Conservation (phyloP, 1,284 basidiomycete genomes). For the Vanrija sp. region DNA sequence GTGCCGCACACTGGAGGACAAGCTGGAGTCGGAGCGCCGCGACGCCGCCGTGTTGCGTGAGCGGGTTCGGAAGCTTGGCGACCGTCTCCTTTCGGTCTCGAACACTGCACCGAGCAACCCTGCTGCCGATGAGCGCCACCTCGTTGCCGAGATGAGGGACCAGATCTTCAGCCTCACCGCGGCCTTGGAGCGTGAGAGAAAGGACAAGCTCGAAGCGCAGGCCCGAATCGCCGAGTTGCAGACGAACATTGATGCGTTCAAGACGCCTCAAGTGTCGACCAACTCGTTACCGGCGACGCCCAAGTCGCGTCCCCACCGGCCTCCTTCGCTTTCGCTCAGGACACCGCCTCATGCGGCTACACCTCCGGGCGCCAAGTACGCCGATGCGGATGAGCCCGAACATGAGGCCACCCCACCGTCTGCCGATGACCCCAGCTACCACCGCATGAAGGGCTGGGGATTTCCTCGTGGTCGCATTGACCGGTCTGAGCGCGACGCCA, state of each 20-base stretch:
- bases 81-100: conserved; percentile 31
- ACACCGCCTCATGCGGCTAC: not conserved
- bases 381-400: conserved; percentile 6
- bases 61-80: conserved; percentile 37
- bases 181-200: conserved; percentile 32
- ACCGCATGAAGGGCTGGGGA: conserved; percentile 35
- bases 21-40: conserved; percentile 33
- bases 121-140: conserved; percentile 13
- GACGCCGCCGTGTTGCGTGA: conserved; percentile 32
- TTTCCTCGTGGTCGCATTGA: conserved; percentile 29
- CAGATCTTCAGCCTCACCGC: conserved; percentile 38
- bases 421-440: conserved; percentile 23
- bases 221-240: conserved; percentile 19
- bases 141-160: conserved; percentile 36
- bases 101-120: conserved; percentile 7
- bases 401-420: not conserved
- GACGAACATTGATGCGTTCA: conserved; percentile 10
- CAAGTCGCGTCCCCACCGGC: conserved; percentile 12
- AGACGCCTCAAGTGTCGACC: conserved; percentile 10
- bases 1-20: conserved; percentile 34
- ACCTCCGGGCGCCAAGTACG: conserved; percentile 9
- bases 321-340: not conserved
- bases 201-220: conserved; percentile 26
- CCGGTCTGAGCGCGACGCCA: conserved; percentile 15
- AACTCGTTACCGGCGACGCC: conserved; percentile 13